Percentiles rank a stretch among this genome's conserved stretches.
Conservation (phyloP, 345 rosid genomes). For the Chamaenerion angustifolium region DNA sequence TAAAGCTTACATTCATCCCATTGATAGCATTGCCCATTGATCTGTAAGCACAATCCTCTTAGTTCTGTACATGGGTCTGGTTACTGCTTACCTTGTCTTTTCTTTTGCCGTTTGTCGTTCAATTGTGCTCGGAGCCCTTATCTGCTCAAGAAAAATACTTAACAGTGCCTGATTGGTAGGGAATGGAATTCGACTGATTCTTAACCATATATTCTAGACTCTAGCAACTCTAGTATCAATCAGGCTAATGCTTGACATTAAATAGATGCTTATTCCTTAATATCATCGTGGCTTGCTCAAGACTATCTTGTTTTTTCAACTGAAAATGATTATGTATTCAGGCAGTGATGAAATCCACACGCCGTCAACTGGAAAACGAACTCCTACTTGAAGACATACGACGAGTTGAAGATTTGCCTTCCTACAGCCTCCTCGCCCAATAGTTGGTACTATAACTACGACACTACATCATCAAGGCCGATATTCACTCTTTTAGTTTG, state of each 20-base stretch:
- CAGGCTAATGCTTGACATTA: too few species aligned
- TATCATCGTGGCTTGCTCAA: background rate
- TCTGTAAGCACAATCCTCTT: background rate
- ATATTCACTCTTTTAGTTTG: background rate
- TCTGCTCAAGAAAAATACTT: too few species aligned
- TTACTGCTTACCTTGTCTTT: too few species aligned
- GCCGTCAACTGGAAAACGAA: slow-evolving; percentile 87
- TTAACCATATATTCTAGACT: too few species aligned
- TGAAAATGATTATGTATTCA: slow-evolving; percentile 7
- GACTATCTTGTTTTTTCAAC: background rate
- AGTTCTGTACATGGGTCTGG: background rate
- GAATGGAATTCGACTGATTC: too few species aligned
- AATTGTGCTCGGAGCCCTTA: too few species aligned
- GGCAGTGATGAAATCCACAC: slow-evolving; percentile 78
- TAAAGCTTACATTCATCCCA: background rate
- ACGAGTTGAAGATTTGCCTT: slow-evolving; percentile 74
- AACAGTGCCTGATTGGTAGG: too few species aligned
- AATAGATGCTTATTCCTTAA: too few species aligned
- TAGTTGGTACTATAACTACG: slow-evolving; percentile 15
- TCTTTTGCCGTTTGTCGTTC: too few species aligned
- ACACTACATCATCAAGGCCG: slow-evolving; percentile 8
- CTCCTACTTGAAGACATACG: slow-evolving; percentile 58
- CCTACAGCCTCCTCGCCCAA: slow-evolving; percentile 48
- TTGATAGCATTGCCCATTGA: background rate
- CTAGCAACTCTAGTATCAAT: too few species aligned